A percentile compares a stretch with the other conserved stretches of the same genome.
phyloP scores from a whole-genome alignment of 116 monocot species.

The Papilionanthe hybrid region DNA sequence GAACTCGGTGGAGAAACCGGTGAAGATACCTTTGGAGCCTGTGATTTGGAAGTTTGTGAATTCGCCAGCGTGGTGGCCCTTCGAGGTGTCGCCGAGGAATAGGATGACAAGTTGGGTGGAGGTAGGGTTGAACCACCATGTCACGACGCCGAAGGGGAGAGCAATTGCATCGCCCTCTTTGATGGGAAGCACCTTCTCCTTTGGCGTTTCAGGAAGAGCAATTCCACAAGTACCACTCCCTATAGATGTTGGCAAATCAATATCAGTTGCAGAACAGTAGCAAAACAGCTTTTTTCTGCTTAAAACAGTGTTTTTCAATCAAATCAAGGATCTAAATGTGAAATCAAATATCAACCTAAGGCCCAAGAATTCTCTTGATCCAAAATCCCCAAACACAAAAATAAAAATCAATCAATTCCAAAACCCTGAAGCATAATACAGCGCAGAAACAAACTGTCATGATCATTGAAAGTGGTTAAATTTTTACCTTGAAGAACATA shows the following conservation, averaged over 20 bases:
- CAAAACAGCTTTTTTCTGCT: too few species aligned
- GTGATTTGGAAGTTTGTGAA: constrained; percentile 87
- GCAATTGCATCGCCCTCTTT: constrained; percentile 69
- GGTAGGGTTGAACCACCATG: constrained; percentile 87
- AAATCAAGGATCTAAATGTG: too few species aligned
- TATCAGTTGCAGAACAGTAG: not conserved
- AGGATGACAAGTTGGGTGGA: constrained; percentile 56
- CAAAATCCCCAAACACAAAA: too few species aligned
- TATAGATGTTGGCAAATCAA: constrained; percentile 4
- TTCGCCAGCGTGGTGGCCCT: constrained; percentile 50
- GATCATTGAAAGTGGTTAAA: not conserved
- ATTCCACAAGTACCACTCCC: constrained; percentile 64
- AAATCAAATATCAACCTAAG: too few species aligned
- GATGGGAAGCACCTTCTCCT: constrained; percentile 67
- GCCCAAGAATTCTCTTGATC: too few species aligned
- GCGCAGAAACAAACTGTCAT: not conserved
- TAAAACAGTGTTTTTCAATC: too few species aligned
- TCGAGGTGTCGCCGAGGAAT: constrained; percentile 90
- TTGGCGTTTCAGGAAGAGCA: constrained; percentile 45
- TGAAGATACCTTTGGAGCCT: constrained; percentile 71
- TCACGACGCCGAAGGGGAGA: constrained; percentile 74
- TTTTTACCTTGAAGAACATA: constrained; percentile 72
- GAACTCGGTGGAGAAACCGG: constrained; percentile 72
- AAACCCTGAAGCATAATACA: not conserved
- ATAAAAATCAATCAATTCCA: too few species aligned